Base-by-base conservation (phyloP, 768 basidiomycete species). In the Gautieria morchelliformis region DNA sequence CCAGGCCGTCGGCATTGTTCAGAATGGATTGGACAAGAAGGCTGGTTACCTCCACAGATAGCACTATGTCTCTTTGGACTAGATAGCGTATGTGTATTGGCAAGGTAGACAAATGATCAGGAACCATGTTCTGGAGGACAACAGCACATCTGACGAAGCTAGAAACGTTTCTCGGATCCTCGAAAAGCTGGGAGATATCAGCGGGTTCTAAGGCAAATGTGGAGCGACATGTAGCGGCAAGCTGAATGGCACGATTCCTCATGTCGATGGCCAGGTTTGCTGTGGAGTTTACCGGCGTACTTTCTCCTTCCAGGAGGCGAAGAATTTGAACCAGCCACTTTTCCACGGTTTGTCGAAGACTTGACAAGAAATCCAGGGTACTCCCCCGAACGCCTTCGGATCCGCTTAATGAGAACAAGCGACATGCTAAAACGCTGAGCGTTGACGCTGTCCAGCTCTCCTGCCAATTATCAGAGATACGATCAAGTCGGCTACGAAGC, bases 401-500 rank as follows among this genome's bases (percentile, higher is more conserved):
- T 6, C 27, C 46, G 17, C 52, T 56, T 24, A 71, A 69, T 0
- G 69, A 63, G 35, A 77, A 63, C 3, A 78, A 55, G 20, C 78
- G 74, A 57, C 63, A 61, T 11, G 65, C 62, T 5, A 79, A 60
- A 35, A 70, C 57, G 11, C 69, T 65, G 22, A 72, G 67, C 5
- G 67, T 74, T 51, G 66, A 59, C 12, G 75, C 61, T 0, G 72
- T 62, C 32, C 63, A 55, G 0, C 60, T 61, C 60, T 72, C 67
- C 41, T 69, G 62, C 78, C 79, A 81, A 54, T 75, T 80, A 3
- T 58, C 67, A 58, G 68, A 62, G 17, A 79, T 62, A 35, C 66
- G 68, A 35, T 46, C 56, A n/a, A 78, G 50, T 8, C 76, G 64
- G 17, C 62, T 60, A 17, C 69, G 65, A 2, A 76, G 61, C 55